phyloP scores from a whole-genome alignment of 257 asterid genomes.

The Fraxinus pennsylvanica region DNA sequence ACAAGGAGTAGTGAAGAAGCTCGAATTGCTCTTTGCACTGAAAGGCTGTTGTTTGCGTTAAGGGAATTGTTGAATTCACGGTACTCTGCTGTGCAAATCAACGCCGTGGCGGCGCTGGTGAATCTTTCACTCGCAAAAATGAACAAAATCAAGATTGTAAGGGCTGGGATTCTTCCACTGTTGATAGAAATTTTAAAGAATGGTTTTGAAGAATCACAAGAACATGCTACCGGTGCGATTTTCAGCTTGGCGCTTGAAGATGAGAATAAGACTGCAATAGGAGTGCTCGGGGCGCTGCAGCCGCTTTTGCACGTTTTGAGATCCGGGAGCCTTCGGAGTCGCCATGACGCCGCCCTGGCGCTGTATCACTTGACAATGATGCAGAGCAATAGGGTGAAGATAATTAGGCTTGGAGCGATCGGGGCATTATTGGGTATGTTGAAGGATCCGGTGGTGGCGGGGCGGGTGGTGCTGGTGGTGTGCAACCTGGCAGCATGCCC shows the following conservation, averaged over 20 bases:
- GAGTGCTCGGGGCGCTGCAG: slow-evolving; percentile 77
- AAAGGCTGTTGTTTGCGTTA: slow-evolving; percentile 59
- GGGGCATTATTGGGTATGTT: slow-evolving; percentile 59
- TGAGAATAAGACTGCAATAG: slow-evolving; percentile 76
- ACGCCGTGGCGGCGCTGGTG: slow-evolving; percentile 82
- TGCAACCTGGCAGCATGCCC: slow-evolving; percentile 75
- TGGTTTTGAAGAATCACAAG: slow-evolving; percentile 76
- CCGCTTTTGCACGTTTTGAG: slow-evolving; percentile 80
- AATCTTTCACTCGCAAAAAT: slow-evolving; percentile 71
- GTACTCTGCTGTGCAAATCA: slow-evolving; percentile 65
- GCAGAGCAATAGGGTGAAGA: slow-evolving; percentile 61
- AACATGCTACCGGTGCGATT: slow-evolving; percentile 91
- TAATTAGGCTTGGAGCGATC: slow-evolving; percentile 60
- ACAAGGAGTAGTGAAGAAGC: slow-evolving; percentile 63
- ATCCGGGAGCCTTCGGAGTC: slow-evolving; percentile 71
- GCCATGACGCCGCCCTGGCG: slow-evolving; percentile 78
- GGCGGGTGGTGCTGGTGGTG: slow-evolving; percentile 64
- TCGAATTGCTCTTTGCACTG: slow-evolving; percentile 61
- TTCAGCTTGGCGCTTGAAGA: slow-evolving; percentile 81
- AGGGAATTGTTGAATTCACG: slow-evolving; percentile 59
- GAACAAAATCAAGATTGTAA: slow-evolving; percentile 72
- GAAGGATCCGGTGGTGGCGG: slow-evolving; percentile 50
- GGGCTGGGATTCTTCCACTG: slow-evolving; percentile 70
- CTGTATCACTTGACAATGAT: slow-evolving; percentile 77
- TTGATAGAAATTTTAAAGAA: slow-evolving; percentile 65